These are phyloP conservation scores for Aspergillus pseudonomiae DNA, from an alignment of 2,329 filamentous ascomycete genomes.

Conservation along the genomic window DNA sequence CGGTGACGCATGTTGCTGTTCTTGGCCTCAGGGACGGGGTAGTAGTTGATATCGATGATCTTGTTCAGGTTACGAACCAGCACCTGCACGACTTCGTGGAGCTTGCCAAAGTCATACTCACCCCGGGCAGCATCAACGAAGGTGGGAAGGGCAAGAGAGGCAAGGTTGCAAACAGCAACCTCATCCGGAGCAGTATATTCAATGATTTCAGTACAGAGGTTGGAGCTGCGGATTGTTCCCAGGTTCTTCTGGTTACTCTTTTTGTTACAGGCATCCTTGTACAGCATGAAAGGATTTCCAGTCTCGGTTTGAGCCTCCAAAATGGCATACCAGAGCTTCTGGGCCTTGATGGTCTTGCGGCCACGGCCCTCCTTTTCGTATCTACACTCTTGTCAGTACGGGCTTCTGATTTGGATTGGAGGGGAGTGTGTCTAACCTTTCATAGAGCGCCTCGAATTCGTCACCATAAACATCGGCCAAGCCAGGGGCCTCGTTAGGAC, in stretches of 20 bases:
- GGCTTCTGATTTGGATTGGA: background rate
- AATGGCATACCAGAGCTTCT: conserved; percentile 99
- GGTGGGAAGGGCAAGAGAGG: conserved; percentile 86
- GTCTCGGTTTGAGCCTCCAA: conserved; percentile 98
- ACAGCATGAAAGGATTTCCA: conserved; percentile 98
- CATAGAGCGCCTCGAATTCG: conserved; percentile 93
- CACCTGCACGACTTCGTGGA: conserved; percentile 91
- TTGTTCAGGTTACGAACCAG: conserved; percentile 95
- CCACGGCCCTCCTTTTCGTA: conserved; percentile 89
- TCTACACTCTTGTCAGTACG: conserved; percentile 42
- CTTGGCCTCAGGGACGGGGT: conserved; percentile 89
- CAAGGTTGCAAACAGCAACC: conserved; percentile 97
- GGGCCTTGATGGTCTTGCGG: conserved; percentile 88
- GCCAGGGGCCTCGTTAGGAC: conserved; percentile 92
- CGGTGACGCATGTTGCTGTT: conserved; percentile 98
- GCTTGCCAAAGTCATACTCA: conserved; percentile 91
- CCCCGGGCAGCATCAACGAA: conserved; percentile 86
- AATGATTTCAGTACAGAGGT: conserved; percentile 97
- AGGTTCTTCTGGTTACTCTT: conserved; percentile 99
- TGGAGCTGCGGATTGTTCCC: conserved; percentile 96
- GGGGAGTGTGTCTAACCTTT: conserved; percentile 49
- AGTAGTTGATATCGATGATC: conserved; percentile 98
- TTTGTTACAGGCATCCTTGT: conserved; percentile 97
- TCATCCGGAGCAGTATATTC: conserved; percentile 97
- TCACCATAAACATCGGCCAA: conserved; percentile 96